Percentiles rank a stretch among this genome's conserved stretches.
phyloP scores from a whole-genome alignment of 305 asterid genomes.

The Coffea humblotiana region DNA sequence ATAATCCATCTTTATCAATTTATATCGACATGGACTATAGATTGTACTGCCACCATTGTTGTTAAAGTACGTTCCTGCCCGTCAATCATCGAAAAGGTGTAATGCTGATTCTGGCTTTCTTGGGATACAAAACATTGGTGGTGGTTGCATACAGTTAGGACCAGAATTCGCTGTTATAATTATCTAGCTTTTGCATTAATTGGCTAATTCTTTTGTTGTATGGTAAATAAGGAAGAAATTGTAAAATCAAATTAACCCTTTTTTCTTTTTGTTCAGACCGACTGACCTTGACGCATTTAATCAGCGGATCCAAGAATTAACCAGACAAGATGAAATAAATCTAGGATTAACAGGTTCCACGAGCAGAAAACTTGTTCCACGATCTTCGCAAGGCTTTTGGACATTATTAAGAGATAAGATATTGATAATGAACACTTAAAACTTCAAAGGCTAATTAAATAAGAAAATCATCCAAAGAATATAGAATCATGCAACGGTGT shows the following conservation, averaged over 20 bases:
- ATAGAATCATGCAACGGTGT: neutral
- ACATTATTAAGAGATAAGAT: neutral
- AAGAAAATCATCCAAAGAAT: neutral
- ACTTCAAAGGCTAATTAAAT: neutral
- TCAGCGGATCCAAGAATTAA: no score
- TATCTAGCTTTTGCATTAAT: neutral
- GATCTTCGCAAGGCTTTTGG: no score
- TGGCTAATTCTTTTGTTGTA: neutral
- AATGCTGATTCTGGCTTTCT: neutral
- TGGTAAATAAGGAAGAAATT: neutral
- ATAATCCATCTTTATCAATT: no score
- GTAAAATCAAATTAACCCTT: neutral
- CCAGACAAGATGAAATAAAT: no score
- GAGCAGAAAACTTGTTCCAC: no score
- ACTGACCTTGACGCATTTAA: no score
- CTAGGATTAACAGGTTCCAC: no score
- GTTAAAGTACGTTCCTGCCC: conserved; percentile 7
- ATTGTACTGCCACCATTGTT: neutral
- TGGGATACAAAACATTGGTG: neutral
- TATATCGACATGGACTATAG: no score
- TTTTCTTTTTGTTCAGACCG: no score
- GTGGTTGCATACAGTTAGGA: neutral
- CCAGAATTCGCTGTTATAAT: neutral
- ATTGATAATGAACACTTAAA: neutral
- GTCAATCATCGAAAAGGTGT: conserved; percentile 1